Evolutionary conservation across 2,329 filamentous ascomycete species (phyloP).

Genomic region (Trichophaea hybrida): DNA sequence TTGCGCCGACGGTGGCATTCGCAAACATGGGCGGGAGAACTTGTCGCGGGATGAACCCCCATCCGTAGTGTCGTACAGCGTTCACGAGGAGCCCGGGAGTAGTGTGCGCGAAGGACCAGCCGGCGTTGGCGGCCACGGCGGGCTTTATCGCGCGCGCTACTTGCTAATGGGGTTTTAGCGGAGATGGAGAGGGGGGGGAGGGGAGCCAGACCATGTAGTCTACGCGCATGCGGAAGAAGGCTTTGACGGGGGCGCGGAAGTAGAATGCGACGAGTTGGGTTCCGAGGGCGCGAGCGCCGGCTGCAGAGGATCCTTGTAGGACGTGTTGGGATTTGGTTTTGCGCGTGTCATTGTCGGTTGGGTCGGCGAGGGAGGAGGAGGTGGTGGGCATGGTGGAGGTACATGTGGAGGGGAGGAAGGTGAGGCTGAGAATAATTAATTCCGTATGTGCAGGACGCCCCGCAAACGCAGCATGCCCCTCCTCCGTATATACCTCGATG

Average conservation of each 20-base stretch:
- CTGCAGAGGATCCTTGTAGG: slow-evolving; percentile 57
- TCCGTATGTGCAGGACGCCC: not conserved
- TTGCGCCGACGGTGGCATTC: slow-evolving; percentile 58
- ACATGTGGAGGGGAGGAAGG: not conserved
- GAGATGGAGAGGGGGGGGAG: slow-evolving; percentile 4
- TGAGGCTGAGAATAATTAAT: not conserved
- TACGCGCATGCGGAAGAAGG: slow-evolving; percentile 79
- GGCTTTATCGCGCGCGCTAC: slow-evolving; percentile 43
- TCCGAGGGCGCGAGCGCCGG: slow-evolving; percentile 67
- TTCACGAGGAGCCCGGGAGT: slow-evolving; percentile 55
- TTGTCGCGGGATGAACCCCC: slow-evolving; percentile 60
- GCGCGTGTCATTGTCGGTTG: not conserved
- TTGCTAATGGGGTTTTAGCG: slow-evolving; percentile 28
- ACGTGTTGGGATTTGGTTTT: slow-evolving; percentile 8
- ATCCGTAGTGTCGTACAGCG: slow-evolving; percentile 55
- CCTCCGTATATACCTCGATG: not conserved
- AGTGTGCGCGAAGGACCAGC: slow-evolving; percentile 46
- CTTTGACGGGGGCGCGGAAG: slow-evolving; percentile 79
- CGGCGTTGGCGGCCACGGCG: slow-evolving; percentile 33
- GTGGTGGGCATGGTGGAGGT: not conserved
- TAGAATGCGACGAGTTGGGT: slow-evolving; percentile 79
- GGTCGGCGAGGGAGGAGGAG: not conserved
- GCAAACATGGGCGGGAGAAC: slow-evolving; percentile 62
- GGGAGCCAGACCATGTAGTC: slow-evolving; percentile 51
- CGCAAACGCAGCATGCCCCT: not conserved